Conservation (phyloP, 306 rosid genomes). For the Vicia sativa region DNA sequence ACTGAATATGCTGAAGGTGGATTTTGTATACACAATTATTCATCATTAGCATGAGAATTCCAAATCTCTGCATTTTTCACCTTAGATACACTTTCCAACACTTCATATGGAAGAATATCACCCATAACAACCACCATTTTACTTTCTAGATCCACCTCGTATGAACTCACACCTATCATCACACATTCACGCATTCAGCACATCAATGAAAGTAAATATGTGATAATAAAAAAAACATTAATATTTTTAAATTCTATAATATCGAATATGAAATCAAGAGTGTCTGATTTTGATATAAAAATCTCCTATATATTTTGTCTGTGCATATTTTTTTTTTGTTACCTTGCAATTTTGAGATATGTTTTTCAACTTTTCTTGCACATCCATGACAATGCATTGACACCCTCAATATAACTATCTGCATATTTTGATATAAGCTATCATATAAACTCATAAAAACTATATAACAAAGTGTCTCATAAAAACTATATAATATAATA, state of each 20-base stretch:
- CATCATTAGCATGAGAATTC: conserved; percentile 44
- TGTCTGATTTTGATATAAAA: not conserved
- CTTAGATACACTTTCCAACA: conserved; percentile 79
- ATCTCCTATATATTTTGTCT: not conserved
- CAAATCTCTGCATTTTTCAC: conserved; percentile 78
- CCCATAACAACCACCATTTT: conserved; percentile 83
- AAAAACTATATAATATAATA: not conserved
- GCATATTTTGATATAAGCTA: conserved; percentile 32
- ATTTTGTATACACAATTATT: conserved; percentile 24
- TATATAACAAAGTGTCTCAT: not conserved
- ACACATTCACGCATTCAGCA: not conserved
- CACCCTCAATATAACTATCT: conserved; percentile 83
- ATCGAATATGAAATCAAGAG: not conserved
- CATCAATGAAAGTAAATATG: not conserved
- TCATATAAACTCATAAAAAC: not conserved
- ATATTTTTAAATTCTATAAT: conserved; percentile 6
- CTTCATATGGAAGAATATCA: conserved; percentile 83
- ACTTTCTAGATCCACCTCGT: conserved; percentile 75
- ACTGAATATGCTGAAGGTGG: conserved; percentile 32
- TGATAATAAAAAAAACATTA: not conserved
- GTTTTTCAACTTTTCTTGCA: conserved; percentile 89
- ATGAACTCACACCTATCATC: conserved; percentile 74
- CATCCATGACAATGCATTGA: conserved; percentile 97
- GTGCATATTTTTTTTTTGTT: conserved; percentile 16
- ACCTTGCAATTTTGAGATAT: conserved; percentile 87